Evolutionary conservation across 202 grass and related monocot genomes (phyloP).

Genomic region (Panicum virgatum): DNA sequence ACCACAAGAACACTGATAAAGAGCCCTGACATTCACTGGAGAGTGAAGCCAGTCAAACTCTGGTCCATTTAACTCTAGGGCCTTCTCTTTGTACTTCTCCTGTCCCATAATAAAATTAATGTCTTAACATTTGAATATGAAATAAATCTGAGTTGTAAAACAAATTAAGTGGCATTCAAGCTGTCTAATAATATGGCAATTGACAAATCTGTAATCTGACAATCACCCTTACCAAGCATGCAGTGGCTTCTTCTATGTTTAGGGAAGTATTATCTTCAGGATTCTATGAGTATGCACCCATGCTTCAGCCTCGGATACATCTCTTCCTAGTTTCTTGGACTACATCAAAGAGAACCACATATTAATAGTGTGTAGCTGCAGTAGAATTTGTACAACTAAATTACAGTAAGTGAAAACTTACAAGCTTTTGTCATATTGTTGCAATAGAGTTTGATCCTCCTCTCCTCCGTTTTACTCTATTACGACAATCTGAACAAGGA

Average conservation of each 20-base stretch:
- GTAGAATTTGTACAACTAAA: too few species aligned
- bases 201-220: not conserved
- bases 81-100: too few species aligned
- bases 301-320: not conserved
- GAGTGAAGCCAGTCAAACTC: not conserved
- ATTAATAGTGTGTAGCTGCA: too few species aligned
- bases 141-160: not conserved
- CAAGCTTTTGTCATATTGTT: too few species aligned
- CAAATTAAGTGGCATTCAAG: too few species aligned
- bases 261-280: not conserved
- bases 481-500: too few species aligned
- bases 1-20: not conserved
- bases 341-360: not conserved
- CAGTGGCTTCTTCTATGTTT: not conserved
- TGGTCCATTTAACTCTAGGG: too few species aligned
- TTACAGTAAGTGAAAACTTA: too few species aligned
- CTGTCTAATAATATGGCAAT: too few species aligned
- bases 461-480: too few species aligned
- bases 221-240: not conserved
- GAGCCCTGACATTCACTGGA: not conserved
- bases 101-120: too few species aligned
- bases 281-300: not conserved
- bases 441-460: slow-evolving; percentile 21
- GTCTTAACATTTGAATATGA: too few species aligned
- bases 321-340: not conserved